Evolutionary conservation across 2,329 filamentous ascomycete genomes (phyloP), one percentile per base, ranked within the genome.

Genomic region (Diaporthe vaccinii): DNA sequence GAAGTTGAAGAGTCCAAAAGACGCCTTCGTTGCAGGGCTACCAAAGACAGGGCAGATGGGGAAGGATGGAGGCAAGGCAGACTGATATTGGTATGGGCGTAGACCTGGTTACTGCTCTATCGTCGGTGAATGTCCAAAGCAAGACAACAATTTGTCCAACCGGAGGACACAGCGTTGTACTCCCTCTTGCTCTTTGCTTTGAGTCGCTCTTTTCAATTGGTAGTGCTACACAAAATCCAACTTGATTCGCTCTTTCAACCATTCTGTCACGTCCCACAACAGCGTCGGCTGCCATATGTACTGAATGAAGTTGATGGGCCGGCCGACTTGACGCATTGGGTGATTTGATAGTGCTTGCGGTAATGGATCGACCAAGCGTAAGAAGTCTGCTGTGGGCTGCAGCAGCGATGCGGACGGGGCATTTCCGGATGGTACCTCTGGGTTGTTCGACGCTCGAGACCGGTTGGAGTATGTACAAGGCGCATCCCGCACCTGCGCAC

Each of bases 171-270:
- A 20, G 17, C 58, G 69, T 49, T 75, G 51, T 57, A 41, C 10
- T 57, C 51, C 61, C 53, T 76, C 62, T 70, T 70, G 61, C 61
- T 59, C 41, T 53, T 58, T 69, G 55, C 59, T 44, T 74, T 53
- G 44, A 74, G 74, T 72, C 74, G 55, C 71, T 77, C 76, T 36
- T 77, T 75, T 65, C 59, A 68, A 73, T 57, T 65, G 61, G 70
- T 75, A 76, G 75, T 69, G 69, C 49, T 72, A 22, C 46, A 41
- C 20, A 39, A 44, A 72, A 62, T 55, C 73, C 73, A 73, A 76
- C 69, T 76, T 53, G 71, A 51, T 67, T 70, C 75, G 62, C 73
- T 76, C 73, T 67, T 76, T 74, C 25, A 39, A 59, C 51, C n/a
- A n/a, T n/a, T 31, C 36, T 73, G 46, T 36, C 51, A 22, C 39